Conservation (phyloP, 805 yeast species). For the Schizosaccharomyces cryophilus region DNA sequence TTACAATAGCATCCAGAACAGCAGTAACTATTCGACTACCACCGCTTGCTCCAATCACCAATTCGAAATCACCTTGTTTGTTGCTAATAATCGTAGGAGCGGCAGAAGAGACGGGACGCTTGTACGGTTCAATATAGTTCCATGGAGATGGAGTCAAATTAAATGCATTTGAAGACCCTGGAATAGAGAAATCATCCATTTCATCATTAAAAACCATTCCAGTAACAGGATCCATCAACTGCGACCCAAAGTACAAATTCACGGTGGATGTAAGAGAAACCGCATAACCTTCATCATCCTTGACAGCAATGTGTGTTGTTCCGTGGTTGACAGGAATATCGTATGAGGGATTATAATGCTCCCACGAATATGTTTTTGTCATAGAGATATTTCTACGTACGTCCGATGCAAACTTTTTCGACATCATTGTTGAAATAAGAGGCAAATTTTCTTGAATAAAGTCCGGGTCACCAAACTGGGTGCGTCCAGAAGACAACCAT, state of each 20-base stretch:
- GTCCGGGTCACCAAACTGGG: conserved; percentile 51
- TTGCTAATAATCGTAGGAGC: conserved; percentile 46
- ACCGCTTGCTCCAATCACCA: conserved; percentile 80
- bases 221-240: conserved; percentile 55
- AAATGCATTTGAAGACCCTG: conserved; percentile 47
- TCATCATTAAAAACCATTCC: conserved; percentile 70
- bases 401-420: conserved; percentile 31
- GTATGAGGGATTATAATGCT: conserved; percentile 54
- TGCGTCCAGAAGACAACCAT: conserved; percentile 72
- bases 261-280: conserved; percentile 77
- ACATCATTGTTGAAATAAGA: conserved; percentile 22
- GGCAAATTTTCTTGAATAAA: conserved; percentile 12
- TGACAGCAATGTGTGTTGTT: conserved; percentile 62
- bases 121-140: conserved; percentile 51
- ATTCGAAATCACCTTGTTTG: conserved; percentile 22
- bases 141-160: conserved; percentile 56
- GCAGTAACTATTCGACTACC: conserved; percentile 73
- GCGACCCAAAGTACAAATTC: conserved; percentile 59
- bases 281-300: conserved; percentile 53
- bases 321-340: conserved; percentile 68
- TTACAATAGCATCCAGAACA: conserved; percentile 52
- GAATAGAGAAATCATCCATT: conserved; percentile 83
- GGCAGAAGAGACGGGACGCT: conserved; percentile 66
- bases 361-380: conserved; percentile 36
- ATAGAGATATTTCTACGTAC: conserved; percentile 30